These are phyloP conservation scores for Chenopodium formosanum DNA, from an alignment of 148 eudicot genomes.

Conservation along the genomic window DNA sequence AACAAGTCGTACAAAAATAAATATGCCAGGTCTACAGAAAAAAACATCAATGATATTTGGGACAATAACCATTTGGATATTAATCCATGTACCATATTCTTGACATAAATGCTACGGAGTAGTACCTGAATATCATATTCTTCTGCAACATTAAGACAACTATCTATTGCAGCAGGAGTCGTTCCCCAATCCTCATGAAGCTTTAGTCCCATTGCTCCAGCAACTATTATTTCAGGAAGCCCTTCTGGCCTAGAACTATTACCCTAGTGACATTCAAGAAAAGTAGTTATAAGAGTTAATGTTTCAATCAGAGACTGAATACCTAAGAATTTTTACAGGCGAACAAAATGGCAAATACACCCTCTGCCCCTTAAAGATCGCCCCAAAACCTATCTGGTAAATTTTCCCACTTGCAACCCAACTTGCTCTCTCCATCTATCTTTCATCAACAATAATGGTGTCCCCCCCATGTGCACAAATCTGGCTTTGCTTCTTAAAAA, in stretches of 20 bases:
- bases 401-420: too few relatives aligned
- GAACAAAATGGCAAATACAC: not conserved
- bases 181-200: slow-evolving; percentile 99
- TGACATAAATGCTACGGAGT: not conserved
- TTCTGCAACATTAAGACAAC: slow-evolving; percentile 78
- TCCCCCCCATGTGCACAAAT: too few relatives aligned
- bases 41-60: not conserved
- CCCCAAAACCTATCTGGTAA: too few relatives aligned
- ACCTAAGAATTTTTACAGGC: not conserved
- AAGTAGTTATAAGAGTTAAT: not conserved
- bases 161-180: slow-evolving; percentile 93
- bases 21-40: too few relatives aligned
- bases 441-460: too few relatives aligned
- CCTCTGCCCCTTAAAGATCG: too few relatives aligned
- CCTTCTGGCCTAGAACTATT: slow-evolving; percentile 82
- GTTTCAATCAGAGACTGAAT: not conserved
- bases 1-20: not conserved
- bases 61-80: not conserved
- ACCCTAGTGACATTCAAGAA: slow-evolving; percentile 46
- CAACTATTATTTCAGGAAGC: slow-evolving; percentile 77
- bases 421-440: too few relatives aligned
- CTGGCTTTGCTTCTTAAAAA: too few relatives aligned
- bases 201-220: slow-evolving; percentile 99
- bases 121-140: slow-evolving; percentile 83
- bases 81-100: not conserved